Base-by-base conservation (phyloP, 495 filamentous ascomycete genomes). In the Annulohypoxylon bovei region DNA sequence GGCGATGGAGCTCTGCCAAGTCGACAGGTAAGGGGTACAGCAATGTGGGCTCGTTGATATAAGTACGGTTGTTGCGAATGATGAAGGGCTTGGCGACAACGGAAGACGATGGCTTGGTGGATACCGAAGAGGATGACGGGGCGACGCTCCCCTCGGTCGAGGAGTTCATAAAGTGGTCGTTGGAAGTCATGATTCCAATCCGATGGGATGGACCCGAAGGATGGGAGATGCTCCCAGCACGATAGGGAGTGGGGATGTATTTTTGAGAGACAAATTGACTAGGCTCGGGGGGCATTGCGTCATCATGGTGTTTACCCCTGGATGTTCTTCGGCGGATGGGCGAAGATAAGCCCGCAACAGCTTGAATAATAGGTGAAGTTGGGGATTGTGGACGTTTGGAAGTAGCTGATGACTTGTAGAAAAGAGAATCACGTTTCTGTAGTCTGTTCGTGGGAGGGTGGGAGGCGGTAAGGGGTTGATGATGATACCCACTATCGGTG, bases 11-110 rank as follows among this genome's bases (percentile, higher is more conserved):
- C 79, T 97, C 95, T 53, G 89, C 83, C 30, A 97, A 85, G 82
- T 97, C 95, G 80, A 92, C 91, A 62, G 95, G 95, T 14, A 98
- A 81, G 33, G 93, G 93, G 71, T 98, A 97, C 11, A 89, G 75
- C 42, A 91, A 82, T 12, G 88, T 87, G 22, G 86, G 84, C 73
- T 97, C 93, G 67, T 91, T 88, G 66, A 96, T 85, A 77, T 93
- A 97, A 37, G 89, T 90, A 37, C 94, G 89, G 52, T 93, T 93
- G 76, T 93, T 87, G 62, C 90, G 88, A 63, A 87, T 83, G 59
- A 90, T 83, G 76, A 94, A 92, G 3, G 92, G 90, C 61, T 84
- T 85, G 62, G 81, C 75, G 27, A 81, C 78, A 65, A 62, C 33
- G 30, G 42, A 20, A 33, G 39, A 44, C 9, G 27, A 65, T 27